phyloP scores from a whole-genome alignment of 495 filamentous ascomycete genomes.

The Xylaria cubensis region DNA sequence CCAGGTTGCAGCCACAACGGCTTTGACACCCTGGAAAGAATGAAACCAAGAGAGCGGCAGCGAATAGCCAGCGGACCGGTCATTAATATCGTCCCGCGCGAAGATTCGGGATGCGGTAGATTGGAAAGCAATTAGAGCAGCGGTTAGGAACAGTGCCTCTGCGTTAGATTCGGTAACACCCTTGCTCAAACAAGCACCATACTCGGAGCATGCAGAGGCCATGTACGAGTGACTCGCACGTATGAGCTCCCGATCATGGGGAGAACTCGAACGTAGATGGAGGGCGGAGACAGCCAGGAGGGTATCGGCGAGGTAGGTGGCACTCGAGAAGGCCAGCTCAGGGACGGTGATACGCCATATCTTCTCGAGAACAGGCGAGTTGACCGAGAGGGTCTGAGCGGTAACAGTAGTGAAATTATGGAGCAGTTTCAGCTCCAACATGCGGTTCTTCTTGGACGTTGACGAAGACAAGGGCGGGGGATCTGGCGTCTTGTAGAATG shows the following conservation, averaged over 20 bases:
- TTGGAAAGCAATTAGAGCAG: constrained; percentile 64
- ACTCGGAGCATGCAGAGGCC: constrained; percentile 62
- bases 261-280: constrained; percentile 55
- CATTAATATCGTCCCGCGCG: constrained; percentile 50
- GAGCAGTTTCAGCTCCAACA: constrained; percentile 60
- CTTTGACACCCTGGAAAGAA: constrained; percentile 65
- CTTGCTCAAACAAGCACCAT: constrained; percentile 54
- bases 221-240: constrained; percentile 64
- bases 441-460: constrained; percentile 49
- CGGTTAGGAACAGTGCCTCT: constrained; percentile 61
- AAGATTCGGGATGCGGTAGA: constrained; percentile 62
- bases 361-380: constrained; percentile 52
- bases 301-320: constrained; percentile 60
- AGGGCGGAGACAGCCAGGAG: constrained; percentile 64
- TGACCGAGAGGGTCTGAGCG: constrained; percentile 58
- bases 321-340: constrained; percentile 58
- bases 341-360: constrained; percentile 64
- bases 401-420: constrained; percentile 63
- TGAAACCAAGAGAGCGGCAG: constrained; percentile 64
- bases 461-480: constrained; percentile 43
- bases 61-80: constrained; percentile 44
- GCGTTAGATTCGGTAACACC: constrained; percentile 60
- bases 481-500: constrained; percentile 47
- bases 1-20: constrained; percentile 57
- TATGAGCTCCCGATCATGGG: constrained; percentile 58